A percentile compares a stretch with the other conserved stretches of the same genome.
Evolutionary conservation across 345 rosid genomes (phyloP).

Genomic region (Pistacia vera): DNA sequence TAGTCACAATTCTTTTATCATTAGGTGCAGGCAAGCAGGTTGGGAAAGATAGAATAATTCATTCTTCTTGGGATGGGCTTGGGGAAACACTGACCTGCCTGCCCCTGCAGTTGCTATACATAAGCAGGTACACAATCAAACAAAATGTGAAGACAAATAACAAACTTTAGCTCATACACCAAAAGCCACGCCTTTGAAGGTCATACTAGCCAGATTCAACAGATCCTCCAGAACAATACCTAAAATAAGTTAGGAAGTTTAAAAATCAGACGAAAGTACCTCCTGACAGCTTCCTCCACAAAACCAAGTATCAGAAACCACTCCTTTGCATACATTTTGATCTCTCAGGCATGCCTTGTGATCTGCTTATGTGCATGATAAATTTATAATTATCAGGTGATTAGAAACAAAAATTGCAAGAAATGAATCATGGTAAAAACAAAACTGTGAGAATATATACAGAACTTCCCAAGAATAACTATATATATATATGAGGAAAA

Average conservation of each 20-base stretch:
- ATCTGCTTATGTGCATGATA: slow-evolving; percentile 50
- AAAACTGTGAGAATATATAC: neutral
- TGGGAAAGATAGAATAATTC: neutral
- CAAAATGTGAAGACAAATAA: slow-evolving; percentile 3
- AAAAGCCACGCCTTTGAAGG: slow-evolving; percentile 5
- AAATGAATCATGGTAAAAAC: neutral
- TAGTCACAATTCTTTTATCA: neutral
- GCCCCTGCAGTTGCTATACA: neutral
- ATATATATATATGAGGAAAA: too few species aligned
- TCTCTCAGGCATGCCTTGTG: slow-evolving; percentile 64
- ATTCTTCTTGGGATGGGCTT: neutral
- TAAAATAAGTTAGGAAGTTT: slow-evolving; percentile 1
- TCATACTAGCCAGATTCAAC: slow-evolving; percentile 3
- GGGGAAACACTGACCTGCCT: neutral
- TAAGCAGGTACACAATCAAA: slow-evolving; percentile 1
- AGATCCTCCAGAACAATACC: slow-evolving; percentile 2
- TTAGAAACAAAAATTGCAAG: slow-evolving; percentile 16
- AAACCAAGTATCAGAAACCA: slow-evolving; percentile 58
- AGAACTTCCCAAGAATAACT: neutral
- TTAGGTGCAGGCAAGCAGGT: neutral
- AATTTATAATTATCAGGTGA: slow-evolving; percentile 16
- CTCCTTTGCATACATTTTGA: slow-evolving; percentile 34
- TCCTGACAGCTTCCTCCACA: slow-evolving; percentile 72
- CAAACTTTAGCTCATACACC: slow-evolving; percentile 12
- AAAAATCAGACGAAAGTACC: slow-evolving; percentile 43